Conservation (phyloP, 208 protist genomes). For the Leishmania braziliensis region DNA sequence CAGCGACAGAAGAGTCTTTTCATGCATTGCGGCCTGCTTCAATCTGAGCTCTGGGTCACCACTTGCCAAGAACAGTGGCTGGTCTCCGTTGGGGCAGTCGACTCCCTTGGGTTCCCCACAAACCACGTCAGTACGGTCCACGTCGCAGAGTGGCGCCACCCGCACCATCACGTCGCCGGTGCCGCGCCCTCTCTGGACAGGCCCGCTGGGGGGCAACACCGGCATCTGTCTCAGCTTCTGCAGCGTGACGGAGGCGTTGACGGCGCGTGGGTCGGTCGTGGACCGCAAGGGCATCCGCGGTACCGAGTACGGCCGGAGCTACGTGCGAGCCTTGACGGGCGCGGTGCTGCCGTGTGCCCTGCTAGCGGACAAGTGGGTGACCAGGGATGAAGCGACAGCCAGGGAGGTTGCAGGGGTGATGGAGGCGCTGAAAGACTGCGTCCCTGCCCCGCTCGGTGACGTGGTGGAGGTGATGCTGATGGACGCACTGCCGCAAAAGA, state of each 20-base stretch:
- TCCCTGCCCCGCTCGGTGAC: slow-evolving; percentile 28
- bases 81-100: neutral
- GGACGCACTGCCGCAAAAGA: slow-evolving; percentile 41
- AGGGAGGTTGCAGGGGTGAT: slow-evolving; percentile 19
- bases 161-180: slow-evolving; percentile 5
- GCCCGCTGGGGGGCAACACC: neutral
- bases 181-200: neutral
- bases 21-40: slow-evolving; percentile 37
- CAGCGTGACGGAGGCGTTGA: slow-evolving; percentile 32
- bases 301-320: slow-evolving; percentile 34
- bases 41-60: slow-evolving; percentile 4
- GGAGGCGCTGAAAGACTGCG: slow-evolving; percentile 18
- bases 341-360: slow-evolving; percentile 34
- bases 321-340: slow-evolving; percentile 22
- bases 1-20: slow-evolving; percentile 3
- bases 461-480: slow-evolving; percentile 49
- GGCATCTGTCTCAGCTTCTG: slow-evolving; percentile 29
- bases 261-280: slow-evolving; percentile 22
- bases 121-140: neutral
- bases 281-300: slow-evolving; percentile 37
- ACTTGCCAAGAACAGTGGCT: neutral
- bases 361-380: slow-evolving; percentile 13
- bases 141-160: neutral
- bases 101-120: neutral
- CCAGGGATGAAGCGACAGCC: slow-evolving; percentile 5